phyloP scores from a whole-genome alignment of 164 flowering plant species.

The Sedum album region DNA sequence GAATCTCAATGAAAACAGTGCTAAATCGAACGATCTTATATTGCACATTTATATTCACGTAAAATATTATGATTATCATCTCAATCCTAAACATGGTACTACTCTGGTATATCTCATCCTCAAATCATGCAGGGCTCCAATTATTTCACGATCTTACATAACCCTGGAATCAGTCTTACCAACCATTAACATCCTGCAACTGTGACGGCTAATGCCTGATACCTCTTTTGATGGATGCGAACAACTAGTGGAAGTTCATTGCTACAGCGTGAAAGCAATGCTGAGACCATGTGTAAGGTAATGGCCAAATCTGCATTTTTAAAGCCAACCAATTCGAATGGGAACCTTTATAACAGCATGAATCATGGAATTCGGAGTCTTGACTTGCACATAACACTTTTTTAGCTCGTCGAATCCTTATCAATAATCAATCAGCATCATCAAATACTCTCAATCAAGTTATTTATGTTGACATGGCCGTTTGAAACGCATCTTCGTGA shows the following conservation, averaged over 20 bases:
- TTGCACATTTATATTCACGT: background rate
- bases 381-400: conserved; percentile 41
- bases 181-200: conserved; percentile 73
- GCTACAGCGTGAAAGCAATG: conserved; percentile 9
- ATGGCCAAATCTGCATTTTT: conserved; percentile 90
- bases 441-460: conserved; percentile 25
- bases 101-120: conserved; percentile 27
- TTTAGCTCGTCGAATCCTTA: conserved; percentile 44
- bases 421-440: conserved; percentile 43
- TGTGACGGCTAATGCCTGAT: conserved; percentile 62
- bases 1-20: background rate
- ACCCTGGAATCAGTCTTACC: conserved; percentile 96
- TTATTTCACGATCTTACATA: conserved; percentile 33
- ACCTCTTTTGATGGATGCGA: conserved; percentile 15
- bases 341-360: conserved; percentile 74
- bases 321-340: conserved; percentile 98
- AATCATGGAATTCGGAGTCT: conserved; percentile 84
- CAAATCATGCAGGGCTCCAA: conserved; percentile 34
- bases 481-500: background rate
- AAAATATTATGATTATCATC: background rate
- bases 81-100: conserved; percentile 25
- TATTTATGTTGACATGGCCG: conserved; percentile 13
- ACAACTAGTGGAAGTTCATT: background rate
- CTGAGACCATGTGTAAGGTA: background rate
- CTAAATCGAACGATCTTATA: conserved; percentile 17